Evolutionary conservation across 306 rosid species (phyloP), one percentile per base, ranked within the genome.

Genomic region (Lotus japonicus): DNA sequence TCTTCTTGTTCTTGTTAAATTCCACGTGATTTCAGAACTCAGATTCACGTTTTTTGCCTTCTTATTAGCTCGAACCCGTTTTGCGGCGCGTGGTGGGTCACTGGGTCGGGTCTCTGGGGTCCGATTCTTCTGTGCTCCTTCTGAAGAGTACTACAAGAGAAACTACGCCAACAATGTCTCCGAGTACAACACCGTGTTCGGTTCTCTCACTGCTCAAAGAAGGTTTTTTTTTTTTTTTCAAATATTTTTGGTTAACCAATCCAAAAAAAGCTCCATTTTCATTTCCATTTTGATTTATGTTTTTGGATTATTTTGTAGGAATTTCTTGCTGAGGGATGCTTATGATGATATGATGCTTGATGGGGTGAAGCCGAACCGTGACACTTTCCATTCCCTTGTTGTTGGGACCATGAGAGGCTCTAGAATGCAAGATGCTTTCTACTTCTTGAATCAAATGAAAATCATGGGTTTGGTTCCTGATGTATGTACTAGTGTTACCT

Each of bases 281-380:
- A 7, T 17, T 75, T 35, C 5, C 36, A 31, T 43, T 28, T 16
- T 74, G 4, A 23, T 2, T 8, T 4, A 44, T 3, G 8, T 17
- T 59, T 18, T 74, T 52, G 26, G 10, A 49, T 55, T 70, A 2
- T 51, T 72, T 64, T 44, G 16, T 66, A 90, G 97, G 90, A 8
- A 33, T 70, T 81, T 66, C 80, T 82, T 88, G 80, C 65, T 94
- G 79, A 90, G 90, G 78, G 96, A 94, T 48, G 95, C 71, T 31
- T 94, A 86, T 26, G 90, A 85, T 44, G 97, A 94, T 76, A 90
- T 94, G 99, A 52, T 81, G 90, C 89, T 94, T 73, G 99, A 94
- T 71, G 99, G 97, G 50, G 95, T 94, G 72, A 89, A 82, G 81
- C 99, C 99, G n/a, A 68, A 67, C 1, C 83, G 87, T 41, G 97